These are phyloP conservation scores for Begonia masoniana DNA, from an alignment of 306 rosid genomes.

Conservation along the genomic window DNA sequence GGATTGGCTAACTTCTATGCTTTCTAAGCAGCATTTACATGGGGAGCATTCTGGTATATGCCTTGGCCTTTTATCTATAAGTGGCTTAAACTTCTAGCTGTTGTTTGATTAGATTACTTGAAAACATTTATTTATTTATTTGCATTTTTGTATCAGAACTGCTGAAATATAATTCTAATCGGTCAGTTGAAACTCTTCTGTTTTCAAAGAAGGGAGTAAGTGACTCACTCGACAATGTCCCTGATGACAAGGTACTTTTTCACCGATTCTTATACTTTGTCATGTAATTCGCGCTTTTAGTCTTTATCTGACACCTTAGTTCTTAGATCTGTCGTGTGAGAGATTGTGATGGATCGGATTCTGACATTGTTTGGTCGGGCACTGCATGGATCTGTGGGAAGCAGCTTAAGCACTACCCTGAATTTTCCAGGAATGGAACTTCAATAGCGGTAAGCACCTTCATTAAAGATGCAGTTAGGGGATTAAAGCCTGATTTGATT, in stretches of 20 bases:
- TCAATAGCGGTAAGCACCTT: conserved; percentile 54
- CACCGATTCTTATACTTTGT: not conserved
- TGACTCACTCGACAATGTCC: conserved; percentile 22
- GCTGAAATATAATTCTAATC: conserved; percentile 27
- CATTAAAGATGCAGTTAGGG: no score
- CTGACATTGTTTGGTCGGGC: conserved; percentile 93
- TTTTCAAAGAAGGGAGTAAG: conserved; percentile 23
- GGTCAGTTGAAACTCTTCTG: conserved; percentile 24
- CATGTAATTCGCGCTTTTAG: conserved; percentile 8
- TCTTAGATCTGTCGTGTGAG: conserved; percentile 42
- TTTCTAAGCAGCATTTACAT: conserved; percentile 69
- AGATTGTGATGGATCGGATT: conserved; percentile 40
- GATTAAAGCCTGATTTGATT: no score
- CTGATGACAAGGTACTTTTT: conserved; percentile 34
- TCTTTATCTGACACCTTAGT: conserved; percentile 7
- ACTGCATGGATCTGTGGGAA: conserved; percentile 86
- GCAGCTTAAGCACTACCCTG: conserved; percentile 85
- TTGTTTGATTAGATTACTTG: not conserved
- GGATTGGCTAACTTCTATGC: conserved; percentile 93
- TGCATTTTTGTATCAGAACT: conserved; percentile 26
- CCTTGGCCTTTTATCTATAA: not conserved
- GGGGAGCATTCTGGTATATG: conserved; percentile 60
- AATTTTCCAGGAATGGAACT: conserved; percentile 78
- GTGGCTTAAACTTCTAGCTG: no score
- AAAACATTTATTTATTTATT: not conserved